Evolutionary conservation across 2,329 filamentous ascomycete genomes (phyloP), one percentile per base, ranked within the genome.

Genomic region (Cordyceps fumosorosea): DNA sequence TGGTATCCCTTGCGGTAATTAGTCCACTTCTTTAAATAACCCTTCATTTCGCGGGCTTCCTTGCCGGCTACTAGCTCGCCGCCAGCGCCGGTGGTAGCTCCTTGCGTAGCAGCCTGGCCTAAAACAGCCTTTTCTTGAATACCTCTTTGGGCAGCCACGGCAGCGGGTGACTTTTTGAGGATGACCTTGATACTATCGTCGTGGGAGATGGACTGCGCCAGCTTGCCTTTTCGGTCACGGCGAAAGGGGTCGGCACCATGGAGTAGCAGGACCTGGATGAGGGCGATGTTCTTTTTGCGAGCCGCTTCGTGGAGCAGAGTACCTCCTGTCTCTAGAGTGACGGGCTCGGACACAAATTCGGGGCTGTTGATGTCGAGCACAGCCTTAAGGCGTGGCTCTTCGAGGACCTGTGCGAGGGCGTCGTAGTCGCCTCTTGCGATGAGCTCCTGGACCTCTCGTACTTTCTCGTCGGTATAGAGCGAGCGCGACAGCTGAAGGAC

Each of bases 1-100:
- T 99, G 96, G 78, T 97, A 99, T 10, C 95, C 95, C 72, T 90
- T 93, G 24, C 93, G 93, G 73, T 99, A 99, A 73, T 99, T 99
- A 54, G 95, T 99, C 95, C 95, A 99, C 75, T 99, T 99, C 78
- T 97, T 98, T 62, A 99, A 80, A 73, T 98, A 99, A 7, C 95
- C 95, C 78, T 96, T 97, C 90, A 99, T 98, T 76, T 98, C 93
- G 54, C 93, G 84, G 20, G 90, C 89, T 71, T 99, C 95, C 67
- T 93, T 92, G 18, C 89, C 89, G 29, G 89, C 89, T 63, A 87
- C 74, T 22, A 84, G 79, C 66, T 89, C 84, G 11, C 82, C 79
- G 18, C 86, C 80, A 1, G 78, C 75, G 29, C 84, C 79, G 16
- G 80, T 73, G 10, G 80, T 77, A 2, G 78, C 76, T 6, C 81